Percentiles rank a stretch among this genome's conserved stretches.
phyloP scores from a whole-genome alignment of 2,329 filamentous ascomycete species.

The Aspergillus aculeatus region DNA sequence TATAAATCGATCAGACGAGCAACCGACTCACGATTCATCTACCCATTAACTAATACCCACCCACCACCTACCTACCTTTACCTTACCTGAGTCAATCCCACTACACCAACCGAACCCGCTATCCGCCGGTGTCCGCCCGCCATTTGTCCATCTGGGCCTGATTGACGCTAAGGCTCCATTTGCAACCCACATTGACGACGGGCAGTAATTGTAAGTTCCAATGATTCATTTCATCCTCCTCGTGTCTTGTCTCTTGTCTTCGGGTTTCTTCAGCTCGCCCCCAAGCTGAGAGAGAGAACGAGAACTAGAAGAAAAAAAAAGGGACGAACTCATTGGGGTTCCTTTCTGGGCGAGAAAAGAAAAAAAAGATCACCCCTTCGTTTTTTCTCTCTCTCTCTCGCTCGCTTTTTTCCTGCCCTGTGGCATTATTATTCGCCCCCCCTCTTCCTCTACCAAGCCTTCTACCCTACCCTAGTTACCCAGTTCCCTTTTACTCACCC shows the following conservation, averaged over 20 bases:
- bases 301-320: not conserved
- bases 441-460: not conserved
- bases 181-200: constrained; percentile 8
- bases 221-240: not conserved
- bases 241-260: not conserved
- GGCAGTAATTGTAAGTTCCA: constrained; percentile 7
- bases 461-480: not conserved
- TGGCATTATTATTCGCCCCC: not conserved
- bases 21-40: not conserved
- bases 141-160: constrained; percentile 14
- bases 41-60: not conserved
- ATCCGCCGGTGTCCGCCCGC: constrained; percentile 12
- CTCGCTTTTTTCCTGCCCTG: not conserved
- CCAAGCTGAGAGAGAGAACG: not conserved
- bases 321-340: constrained; percentile 1
- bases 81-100: not conserved
- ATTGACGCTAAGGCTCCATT: constrained; percentile 13
- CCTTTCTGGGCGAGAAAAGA: not conserved
- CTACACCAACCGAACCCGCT: constrained; percentile 9
- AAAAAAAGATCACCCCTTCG: not conserved
- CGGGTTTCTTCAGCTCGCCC: constrained; percentile 1
- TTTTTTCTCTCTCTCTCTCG: constrained; percentile 6
- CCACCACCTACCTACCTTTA: not conserved
- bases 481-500: not conserved
- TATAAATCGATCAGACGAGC: not conserved